A percentile compares a stretch with the other conserved stretches of the same genome.
These are phyloP conservation scores for Magnolia officinalis DNA, from an alignment of 164 flowering plant species.

Conservation along the genomic window DNA sequence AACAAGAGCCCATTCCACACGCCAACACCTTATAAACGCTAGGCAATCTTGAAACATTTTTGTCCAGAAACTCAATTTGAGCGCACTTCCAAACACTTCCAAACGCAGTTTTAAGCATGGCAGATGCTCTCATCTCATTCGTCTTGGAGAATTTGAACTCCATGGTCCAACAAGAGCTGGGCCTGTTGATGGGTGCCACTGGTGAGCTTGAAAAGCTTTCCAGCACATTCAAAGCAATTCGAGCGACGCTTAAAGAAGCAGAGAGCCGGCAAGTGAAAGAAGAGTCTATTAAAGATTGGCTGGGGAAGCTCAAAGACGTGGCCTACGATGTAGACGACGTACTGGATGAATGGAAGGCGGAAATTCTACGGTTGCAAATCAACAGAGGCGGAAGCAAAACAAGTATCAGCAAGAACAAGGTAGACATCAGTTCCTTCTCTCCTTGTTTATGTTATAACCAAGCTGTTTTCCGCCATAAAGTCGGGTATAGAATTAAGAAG, in stretches of 20 bases:
- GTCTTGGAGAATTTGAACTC: not conserved
- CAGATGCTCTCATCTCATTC: not conserved
- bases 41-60: no score
- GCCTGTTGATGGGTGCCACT: not conserved
- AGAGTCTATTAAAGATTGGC: not conserved
- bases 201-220: not conserved
- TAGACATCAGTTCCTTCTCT: not conserved
- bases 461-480: not conserved
- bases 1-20: no score
- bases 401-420: not conserved
- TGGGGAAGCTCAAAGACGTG: not conserved
- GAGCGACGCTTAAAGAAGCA: not conserved
- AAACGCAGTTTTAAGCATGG: not conserved
- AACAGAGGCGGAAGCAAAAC: not conserved
- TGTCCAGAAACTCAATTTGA: no score
- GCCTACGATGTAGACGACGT: not conserved
- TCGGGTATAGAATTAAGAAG: constrained; percentile 5
- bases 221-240: not conserved
- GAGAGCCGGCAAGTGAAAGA: not conserved
- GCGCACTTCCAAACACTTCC: no score
- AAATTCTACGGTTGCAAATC: not conserved
- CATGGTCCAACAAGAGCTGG: not conserved
- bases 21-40: no score
- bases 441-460: not conserved
- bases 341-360: constrained; percentile 1